Evolutionary conservation across 2,329 filamentous ascomycete species (phyloP).

Genomic region (Colletotrichum shisoi): DNA sequence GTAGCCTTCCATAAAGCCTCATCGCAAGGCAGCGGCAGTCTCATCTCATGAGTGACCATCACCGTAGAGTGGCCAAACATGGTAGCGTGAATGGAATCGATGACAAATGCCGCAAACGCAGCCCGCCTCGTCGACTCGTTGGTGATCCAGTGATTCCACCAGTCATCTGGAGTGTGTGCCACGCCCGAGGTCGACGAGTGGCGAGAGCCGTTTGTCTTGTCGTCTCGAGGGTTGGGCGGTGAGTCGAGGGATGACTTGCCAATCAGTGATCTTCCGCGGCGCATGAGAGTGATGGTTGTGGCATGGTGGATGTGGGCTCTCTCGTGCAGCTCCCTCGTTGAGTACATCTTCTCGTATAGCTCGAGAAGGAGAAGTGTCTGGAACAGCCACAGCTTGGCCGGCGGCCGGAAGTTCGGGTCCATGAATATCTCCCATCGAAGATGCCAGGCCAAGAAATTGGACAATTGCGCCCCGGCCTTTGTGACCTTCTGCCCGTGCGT

Average conservation of each 20-base stretch:
- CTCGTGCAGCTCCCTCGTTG: slow-evolving; percentile 88
- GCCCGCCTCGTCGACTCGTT: slow-evolving; percentile 89
- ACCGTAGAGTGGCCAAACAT: slow-evolving; percentile 98
- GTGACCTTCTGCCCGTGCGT: slow-evolving; percentile 77
- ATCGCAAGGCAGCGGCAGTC: slow-evolving; percentile 88
- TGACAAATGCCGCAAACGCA: slow-evolving; percentile 91
- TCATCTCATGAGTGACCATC: slow-evolving; percentile 96
- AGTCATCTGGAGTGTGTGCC: slow-evolving; percentile 80
- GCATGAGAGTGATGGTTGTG: slow-evolving; percentile 93
- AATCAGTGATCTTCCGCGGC: slow-evolving; percentile 87
- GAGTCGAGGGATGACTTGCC: slow-evolving; percentile 86
- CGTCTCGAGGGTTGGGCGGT: slow-evolving; percentile 76
- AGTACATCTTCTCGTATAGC: slow-evolving; percentile 97
- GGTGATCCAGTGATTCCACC: slow-evolving; percentile 96
- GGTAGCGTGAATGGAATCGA: slow-evolving; percentile 94
- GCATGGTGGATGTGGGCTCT: slow-evolving; percentile 96
- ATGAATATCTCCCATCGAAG: slow-evolving; percentile 96
- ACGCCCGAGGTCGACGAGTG: slow-evolving; percentile 69
- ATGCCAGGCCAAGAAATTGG: slow-evolving; percentile 91
- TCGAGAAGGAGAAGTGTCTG: slow-evolving; percentile 89
- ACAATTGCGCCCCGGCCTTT: slow-evolving; percentile 79
- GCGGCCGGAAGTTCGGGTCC: slow-evolving; percentile 86
- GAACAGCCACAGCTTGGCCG: slow-evolving; percentile 95
- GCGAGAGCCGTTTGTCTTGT: slow-evolving; percentile 61
- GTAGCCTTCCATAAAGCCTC: slow-evolving; percentile 92